Evolutionary conservation across 495 filamentous ascomycete genomes (phyloP).

Genomic region (Penicillium chermesinum): DNA sequence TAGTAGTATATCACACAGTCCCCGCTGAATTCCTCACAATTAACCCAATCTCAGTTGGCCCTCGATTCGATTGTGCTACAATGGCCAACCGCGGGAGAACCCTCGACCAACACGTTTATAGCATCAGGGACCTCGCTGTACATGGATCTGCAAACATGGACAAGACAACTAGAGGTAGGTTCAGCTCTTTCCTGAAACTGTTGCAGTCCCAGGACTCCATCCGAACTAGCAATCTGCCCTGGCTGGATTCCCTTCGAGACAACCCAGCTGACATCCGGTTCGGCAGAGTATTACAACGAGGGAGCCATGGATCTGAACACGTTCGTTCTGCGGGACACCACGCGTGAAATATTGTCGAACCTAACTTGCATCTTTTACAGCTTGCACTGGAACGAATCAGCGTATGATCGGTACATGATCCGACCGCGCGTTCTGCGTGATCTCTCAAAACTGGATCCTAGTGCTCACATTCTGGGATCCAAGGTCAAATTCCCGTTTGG

Average conservation of each 20-base stretch:
- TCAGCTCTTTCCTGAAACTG: not conserved
- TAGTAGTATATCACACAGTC: too few relatives aligned
- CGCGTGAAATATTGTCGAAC: not conserved
- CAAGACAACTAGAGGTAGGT: constrained; percentile 1
- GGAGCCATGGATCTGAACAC: constrained; percentile 37
- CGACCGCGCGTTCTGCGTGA: constrained; percentile 49
- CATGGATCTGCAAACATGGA: not conserved
- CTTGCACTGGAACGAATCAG: constrained; percentile 45
- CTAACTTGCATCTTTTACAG: constrained; percentile 9
- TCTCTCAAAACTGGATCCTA: constrained; percentile 45
- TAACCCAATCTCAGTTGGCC: too few relatives aligned
- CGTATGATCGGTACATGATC: constrained; percentile 49
- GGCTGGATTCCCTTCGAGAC: too few relatives aligned
- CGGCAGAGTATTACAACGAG: constrained; percentile 45
- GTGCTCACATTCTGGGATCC: constrained; percentile 39
- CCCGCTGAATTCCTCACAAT: too few relatives aligned
- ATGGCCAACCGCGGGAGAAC: constrained; percentile 3
- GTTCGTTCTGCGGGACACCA: constrained; percentile 5
- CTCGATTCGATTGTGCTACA: not conserved
- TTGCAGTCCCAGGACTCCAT: too few relatives aligned
- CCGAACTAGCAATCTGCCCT: too few relatives aligned
- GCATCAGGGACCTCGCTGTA: constrained; percentile 1
- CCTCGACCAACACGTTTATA: constrained; percentile 2
- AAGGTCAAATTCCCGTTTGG: constrained; percentile 70
- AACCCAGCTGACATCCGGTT: not conserved